These are phyloP conservation scores for Aspergillus felis DNA, from an alignment of 2,329 filamentous ascomycete genomes.

Conservation along the genomic window DNA sequence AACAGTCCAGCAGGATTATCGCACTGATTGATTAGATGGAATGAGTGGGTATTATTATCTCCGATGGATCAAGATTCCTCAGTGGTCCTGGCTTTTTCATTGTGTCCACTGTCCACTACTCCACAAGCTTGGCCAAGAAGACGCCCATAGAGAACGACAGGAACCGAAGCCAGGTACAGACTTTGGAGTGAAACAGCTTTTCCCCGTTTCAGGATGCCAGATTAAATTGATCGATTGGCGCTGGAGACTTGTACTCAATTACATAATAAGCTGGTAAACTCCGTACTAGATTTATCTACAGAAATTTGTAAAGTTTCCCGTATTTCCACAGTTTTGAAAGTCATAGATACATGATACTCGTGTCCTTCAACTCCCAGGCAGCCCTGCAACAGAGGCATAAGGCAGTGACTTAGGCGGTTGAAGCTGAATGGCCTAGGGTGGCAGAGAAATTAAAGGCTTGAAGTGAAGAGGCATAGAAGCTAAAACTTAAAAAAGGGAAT, in stretches of 20 bases:
- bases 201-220: not conserved
- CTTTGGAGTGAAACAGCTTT: not conserved
- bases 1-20: not conserved
- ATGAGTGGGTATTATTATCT: slow-evolving; percentile 17
- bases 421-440: too few relatives aligned
- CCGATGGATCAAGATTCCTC: not conserved
- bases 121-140: not conserved
- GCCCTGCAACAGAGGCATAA: too few relatives aligned
- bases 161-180: not conserved
- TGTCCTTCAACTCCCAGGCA: too few relatives aligned
- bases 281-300: too few relatives aligned
- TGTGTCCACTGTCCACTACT: not conserved
- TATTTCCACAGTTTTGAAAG: too few relatives aligned
- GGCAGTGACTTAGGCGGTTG: too few relatives aligned
- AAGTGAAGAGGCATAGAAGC: too few relatives aligned
- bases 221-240: not conserved
- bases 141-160: not conserved
- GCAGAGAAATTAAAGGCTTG: too few relatives aligned
- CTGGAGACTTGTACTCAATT: not conserved
- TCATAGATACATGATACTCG: too few relatives aligned
- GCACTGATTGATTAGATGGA: slow-evolving; percentile 24
- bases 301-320: too few relatives aligned
- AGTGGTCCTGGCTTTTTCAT: not conserved
- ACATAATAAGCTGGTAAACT: not conserved
- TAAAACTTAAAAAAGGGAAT: too few relatives aligned